Evolutionary conservation across 192 early-diverging fungal genomes (phyloP), one percentile per base, ranked within the genome.

Genomic region (Gigaspora rosea): DNA sequence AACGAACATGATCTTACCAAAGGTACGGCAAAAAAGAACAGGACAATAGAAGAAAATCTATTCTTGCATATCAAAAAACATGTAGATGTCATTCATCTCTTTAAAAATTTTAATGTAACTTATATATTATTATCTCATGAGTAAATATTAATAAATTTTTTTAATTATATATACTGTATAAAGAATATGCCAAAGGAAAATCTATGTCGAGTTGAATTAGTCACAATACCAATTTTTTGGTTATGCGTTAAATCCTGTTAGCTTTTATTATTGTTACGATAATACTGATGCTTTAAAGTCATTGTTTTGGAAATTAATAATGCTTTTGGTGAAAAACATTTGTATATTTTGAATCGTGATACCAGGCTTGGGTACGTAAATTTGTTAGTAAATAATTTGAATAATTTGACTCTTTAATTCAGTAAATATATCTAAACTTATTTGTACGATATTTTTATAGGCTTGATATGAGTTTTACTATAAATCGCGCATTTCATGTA

Each of bases 181-280:
- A 57, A 79, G 78, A 77, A 77, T 13, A 78, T 80, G 1, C 61
- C 77, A 46, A 36, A 20, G 18, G 33, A 16, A 22, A 20, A 51
- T 47, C 47, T 81, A 65, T 16, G 12, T 20, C 74, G 54, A 35
- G 20, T 76, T 36, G 56, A 66, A 69, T 78, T 90, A 33, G 79
- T 90, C 18, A 85, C 88, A 8, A 87, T 77, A 15, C 88, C 88
- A 33, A 2, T 49, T 89, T 71, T 76, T 88, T 18, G 86, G 27
- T 27, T 27, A 27, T 27, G 1, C 27, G 27, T 27, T 27, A 0
- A 27, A 27, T 27, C 27, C 27, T 27, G 27, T 27, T 27, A 27
- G 27, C 27, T 27, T 27, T 27, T 27, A 27, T 27, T 27, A 27
- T 27, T 27, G 27, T 27, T 27, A 27, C 27, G 27, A 27, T 27